phyloP scores from a whole-genome alignment of 495 filamentous ascomycete species.

The Neurospora pannonica region DNA sequence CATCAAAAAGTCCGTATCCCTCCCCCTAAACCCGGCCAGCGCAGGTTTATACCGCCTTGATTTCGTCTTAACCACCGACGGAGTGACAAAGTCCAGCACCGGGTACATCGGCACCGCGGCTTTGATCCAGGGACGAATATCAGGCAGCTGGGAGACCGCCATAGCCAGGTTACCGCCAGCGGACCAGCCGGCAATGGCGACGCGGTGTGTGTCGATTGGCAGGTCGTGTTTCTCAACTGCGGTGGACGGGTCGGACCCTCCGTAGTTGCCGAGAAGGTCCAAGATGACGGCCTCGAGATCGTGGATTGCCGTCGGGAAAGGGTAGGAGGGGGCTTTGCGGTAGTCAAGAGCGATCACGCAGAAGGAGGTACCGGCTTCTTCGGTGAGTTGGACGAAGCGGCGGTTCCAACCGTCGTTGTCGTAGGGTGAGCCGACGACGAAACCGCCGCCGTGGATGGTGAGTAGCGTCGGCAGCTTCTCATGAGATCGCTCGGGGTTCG shows the following conservation, averaged over 20 bases:
- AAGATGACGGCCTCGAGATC: slow-evolving; percentile 24
- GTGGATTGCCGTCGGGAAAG: slow-evolving; percentile 23
- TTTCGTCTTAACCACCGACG: slow-evolving; percentile 4
- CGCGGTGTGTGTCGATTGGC: slow-evolving; percentile 24
- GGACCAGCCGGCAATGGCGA: slow-evolving; percentile 26
- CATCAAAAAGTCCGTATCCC: slow-evolving; percentile 15
- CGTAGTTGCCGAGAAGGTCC: slow-evolving; percentile 14
- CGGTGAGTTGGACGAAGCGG: slow-evolving; percentile 20
- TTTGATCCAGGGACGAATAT: slow-evolving; percentile 13
- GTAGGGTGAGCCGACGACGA: slow-evolving; percentile 20
- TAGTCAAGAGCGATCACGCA: slow-evolving; percentile 31
- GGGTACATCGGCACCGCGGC: slow-evolving; percentile 28
- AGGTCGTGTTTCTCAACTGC: slow-evolving; percentile 1
- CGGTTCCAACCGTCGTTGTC: slow-evolving; percentile 33
- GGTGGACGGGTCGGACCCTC: background rate
- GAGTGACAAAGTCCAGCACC: slow-evolving; percentile 18
- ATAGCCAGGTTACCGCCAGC: slow-evolving; percentile 31
- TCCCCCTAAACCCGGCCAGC: slow-evolving; percentile 19
- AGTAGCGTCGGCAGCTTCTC: slow-evolving; percentile 23
- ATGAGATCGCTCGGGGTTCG: background rate
- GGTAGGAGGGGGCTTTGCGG: slow-evolving; percentile 23
- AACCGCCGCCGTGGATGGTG: slow-evolving; percentile 34
- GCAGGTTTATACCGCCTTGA: slow-evolving; percentile 24
- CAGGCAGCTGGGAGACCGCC: slow-evolving; percentile 17
- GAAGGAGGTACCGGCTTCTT: background rate